Evolutionary conservation across 2,329 filamentous ascomycete species (phyloP).

Genomic region (Bipolaris oryzae): DNA sequence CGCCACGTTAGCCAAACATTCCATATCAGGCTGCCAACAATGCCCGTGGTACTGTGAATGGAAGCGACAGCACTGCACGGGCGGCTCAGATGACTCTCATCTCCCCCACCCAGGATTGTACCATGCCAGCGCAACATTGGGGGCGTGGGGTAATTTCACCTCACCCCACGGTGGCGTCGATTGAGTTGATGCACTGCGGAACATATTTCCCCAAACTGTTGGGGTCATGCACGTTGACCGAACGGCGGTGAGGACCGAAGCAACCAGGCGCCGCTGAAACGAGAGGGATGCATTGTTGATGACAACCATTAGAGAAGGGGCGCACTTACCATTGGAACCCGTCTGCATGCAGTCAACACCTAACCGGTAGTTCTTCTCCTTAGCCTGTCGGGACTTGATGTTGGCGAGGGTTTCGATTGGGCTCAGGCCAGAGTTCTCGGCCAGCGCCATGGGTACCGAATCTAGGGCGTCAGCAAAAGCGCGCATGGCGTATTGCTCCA

Average conservation of each 20-base stretch:
- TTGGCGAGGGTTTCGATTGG: slow-evolving; percentile 94
- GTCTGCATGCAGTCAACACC: slow-evolving; percentile 98
- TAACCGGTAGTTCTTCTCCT: slow-evolving; percentile 76
- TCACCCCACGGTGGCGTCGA: slow-evolving; percentile 29
- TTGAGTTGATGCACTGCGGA: slow-evolving; percentile 24
- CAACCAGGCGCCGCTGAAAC: slow-evolving; percentile 10
- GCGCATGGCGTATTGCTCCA: slow-evolving; percentile 99
- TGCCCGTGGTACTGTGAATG: slow-evolving; percentile 7
- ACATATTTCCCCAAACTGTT: slow-evolving; percentile 18
- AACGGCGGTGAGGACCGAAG: slow-evolving; percentile 25
- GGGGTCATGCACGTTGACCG: slow-evolving; percentile 13
- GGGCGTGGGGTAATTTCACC: slow-evolving; percentile 27
- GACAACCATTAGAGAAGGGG: slow-evolving; percentile 9
- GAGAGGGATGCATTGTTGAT: slow-evolving; percentile 1
- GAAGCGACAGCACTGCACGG: slow-evolving; percentile 15
- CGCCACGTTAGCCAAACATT: slow-evolving; percentile 33
- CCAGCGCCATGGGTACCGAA: slow-evolving; percentile 89
- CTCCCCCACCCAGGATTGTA: slow-evolving; percentile 19
- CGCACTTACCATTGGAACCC: slow-evolving; percentile 75
- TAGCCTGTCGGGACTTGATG: slow-evolving; percentile 96
- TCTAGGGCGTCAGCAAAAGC: slow-evolving; percentile 96
- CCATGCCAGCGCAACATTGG: slow-evolving; percentile 20
- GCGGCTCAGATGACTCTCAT: slow-evolving; percentile 15
- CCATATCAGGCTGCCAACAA: slow-evolving; percentile 16
- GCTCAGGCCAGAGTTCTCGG: slow-evolving; percentile 95